Evolutionary conservation across 352 stramenopile genomes (phyloP).

Genomic region (Plasmopara halstedii): DNA sequence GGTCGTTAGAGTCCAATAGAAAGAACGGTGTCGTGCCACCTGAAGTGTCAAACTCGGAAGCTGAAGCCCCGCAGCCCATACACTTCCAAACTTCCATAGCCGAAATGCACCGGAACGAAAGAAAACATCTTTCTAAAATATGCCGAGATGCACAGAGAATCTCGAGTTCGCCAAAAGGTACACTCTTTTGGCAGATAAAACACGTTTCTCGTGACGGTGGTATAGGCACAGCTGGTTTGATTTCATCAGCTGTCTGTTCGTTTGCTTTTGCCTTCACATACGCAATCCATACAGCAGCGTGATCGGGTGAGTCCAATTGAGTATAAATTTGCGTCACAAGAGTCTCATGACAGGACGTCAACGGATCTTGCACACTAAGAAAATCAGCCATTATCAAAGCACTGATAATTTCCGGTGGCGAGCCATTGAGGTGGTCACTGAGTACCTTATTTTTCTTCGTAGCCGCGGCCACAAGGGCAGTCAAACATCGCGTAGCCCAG

Average conservation of each 20-base stretch:
- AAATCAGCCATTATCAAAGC: conserved; percentile 73
- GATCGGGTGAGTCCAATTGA: conserved; percentile 39
- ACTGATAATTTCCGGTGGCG: conserved; percentile 34
- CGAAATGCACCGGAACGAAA: conserved; percentile 60
- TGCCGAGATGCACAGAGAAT: conserved; percentile 51
- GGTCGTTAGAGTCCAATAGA: conserved; percentile 37
- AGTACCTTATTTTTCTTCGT: conserved; percentile 21
- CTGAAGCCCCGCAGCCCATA: conserved; percentile 62
- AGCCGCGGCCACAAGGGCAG: conserved; percentile 31
- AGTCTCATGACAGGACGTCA: conserved; percentile 24
- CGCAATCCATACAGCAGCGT: conserved; percentile 31
- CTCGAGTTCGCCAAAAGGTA: conserved; percentile 58
- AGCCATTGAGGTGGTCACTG: conserved; percentile 19
- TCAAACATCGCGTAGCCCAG: conserved; percentile 57
- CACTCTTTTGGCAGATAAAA: conserved; percentile 57
- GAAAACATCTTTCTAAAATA: conserved; percentile 64
- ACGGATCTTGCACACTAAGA: conserved; percentile 52
- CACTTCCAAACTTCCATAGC: conserved; percentile 77
- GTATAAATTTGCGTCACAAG: conserved; percentile 58
- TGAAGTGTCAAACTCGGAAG: conserved; percentile 46
- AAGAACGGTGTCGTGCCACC: conserved; percentile 47
- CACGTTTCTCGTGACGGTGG: conserved; percentile 51
- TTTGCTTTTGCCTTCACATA: conserved; percentile 27
- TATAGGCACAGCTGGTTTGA: conserved; percentile 1
- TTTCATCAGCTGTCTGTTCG: not conserved